phyloP scores from a whole-genome alignment of 2,329 filamentous ascomycete genomes.

The Aspergillus sergii region DNA sequence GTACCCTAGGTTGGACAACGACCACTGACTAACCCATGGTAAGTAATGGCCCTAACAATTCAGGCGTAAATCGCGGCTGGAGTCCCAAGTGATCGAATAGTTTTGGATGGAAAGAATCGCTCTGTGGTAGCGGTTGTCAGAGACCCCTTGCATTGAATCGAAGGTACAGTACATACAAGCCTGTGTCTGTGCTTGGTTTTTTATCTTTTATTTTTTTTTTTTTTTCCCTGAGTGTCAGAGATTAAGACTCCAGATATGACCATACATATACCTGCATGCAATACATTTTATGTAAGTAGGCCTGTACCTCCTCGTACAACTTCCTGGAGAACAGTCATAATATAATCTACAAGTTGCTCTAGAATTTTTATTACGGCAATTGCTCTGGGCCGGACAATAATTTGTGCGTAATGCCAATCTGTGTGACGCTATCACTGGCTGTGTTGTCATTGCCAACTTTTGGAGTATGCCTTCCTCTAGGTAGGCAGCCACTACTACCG shows the following conservation, averaged over 20 bases:
- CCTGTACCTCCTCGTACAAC: background rate
- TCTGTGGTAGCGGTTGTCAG: background rate
- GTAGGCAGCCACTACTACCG: background rate
- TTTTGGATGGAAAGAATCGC: background rate
- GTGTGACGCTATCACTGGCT: constrained; percentile 4
- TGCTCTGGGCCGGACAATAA: constrained; percentile 1
- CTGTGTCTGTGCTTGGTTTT: background rate
- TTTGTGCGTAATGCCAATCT: constrained; percentile 4
- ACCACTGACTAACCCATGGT: background rate
- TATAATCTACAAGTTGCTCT: background rate
- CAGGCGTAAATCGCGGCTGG: constrained; percentile 14
- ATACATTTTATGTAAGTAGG: background rate
- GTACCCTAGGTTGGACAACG: constrained; percentile 3
- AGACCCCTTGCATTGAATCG: background rate
- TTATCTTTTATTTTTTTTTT: background rate
- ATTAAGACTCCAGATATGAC: background rate
- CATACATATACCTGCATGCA: background rate
- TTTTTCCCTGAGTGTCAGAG: background rate
- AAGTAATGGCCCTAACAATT: constrained; percentile 3
- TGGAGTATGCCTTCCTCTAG: background rate
- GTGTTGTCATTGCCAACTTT: background rate
- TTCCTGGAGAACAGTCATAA: background rate
- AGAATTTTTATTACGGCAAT: background rate
- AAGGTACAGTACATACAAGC: background rate
- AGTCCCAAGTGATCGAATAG: background rate